phyloP scores from a whole-genome alignment of 345 rosid genomes.

The Durio zibethinus region DNA sequence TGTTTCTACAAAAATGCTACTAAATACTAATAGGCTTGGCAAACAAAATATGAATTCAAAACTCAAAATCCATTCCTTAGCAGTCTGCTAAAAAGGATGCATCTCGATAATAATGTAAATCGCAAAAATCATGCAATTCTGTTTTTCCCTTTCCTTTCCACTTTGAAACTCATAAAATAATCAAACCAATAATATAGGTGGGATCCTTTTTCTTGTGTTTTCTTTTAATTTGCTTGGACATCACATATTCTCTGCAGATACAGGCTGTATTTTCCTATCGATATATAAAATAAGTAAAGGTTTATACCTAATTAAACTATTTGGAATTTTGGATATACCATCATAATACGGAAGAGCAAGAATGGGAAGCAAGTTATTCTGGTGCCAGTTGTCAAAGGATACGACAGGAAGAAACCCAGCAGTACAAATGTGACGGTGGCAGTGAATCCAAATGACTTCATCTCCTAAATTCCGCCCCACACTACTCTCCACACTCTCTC shows the following conservation, averaged over 20 bases:
- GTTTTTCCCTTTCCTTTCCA: too few species aligned
- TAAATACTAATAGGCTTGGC: too few species aligned
- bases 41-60: too few species aligned
- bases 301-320: background rate
- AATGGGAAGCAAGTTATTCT: background rate
- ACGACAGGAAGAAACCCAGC: too few species aligned
- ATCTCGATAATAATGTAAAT: too few species aligned
- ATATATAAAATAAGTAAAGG: background rate
- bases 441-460: too few species aligned
- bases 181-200: background rate
- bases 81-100: background rate
- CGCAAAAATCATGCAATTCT: too few species aligned
- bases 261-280: background rate
- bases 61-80: too few species aligned
- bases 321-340: background rate
- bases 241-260: slow-evolving; percentile 5
- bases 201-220: background rate
- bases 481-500: too few species aligned
- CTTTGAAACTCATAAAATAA: background rate
- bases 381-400: background rate
- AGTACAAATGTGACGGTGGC: too few species aligned
- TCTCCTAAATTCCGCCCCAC: too few species aligned
- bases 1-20: too few species aligned
- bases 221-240: slow-evolving; percentile 6
- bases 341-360: background rate